A percentile compares a stretch with the other conserved stretches of the same genome.
These are phyloP conservation scores for Paralagenidium karlingii DNA, from an alignment of 352 stramenopile species.

Conservation along the genomic window DNA sequence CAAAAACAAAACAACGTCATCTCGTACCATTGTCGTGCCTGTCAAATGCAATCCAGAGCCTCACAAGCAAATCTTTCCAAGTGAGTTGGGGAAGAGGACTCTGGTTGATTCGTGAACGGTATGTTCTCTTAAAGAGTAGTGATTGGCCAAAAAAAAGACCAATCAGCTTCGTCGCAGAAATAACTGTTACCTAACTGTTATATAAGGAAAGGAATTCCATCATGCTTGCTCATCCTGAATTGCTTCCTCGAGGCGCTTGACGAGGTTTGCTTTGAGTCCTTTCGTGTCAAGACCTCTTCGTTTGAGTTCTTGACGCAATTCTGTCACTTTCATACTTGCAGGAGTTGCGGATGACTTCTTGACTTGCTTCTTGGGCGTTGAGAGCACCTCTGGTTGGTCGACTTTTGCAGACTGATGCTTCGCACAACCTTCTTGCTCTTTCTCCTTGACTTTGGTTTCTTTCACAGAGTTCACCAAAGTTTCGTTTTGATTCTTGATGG, in stretches of 20 bases:
- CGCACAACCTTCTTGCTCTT: not conserved
- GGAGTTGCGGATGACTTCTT: too few relatives aligned
- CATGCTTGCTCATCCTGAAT: conserved; percentile 19
- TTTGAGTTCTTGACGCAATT: conserved; percentile 53
- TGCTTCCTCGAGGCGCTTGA: conserved; percentile 45
- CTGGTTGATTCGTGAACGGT: too few relatives aligned
- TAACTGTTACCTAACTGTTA: too few relatives aligned
- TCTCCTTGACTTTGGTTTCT: not conserved
- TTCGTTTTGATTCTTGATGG: not conserved
- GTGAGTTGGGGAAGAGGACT: too few relatives aligned
- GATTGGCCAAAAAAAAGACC: too few relatives aligned
- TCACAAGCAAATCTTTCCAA: too few relatives aligned
- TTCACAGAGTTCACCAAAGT: not conserved
- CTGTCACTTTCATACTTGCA: conserved; percentile 44
- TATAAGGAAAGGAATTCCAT: conserved; percentile 4
- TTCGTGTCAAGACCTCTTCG: conserved; percentile 57
- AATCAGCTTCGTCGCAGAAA: too few relatives aligned
- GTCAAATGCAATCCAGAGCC: too few relatives aligned
- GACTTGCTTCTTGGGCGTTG: conserved; percentile 7
- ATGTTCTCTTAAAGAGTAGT: too few relatives aligned
- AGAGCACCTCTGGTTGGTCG: not conserved
- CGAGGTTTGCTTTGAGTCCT: conserved; percentile 46
- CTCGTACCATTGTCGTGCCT: too few relatives aligned
- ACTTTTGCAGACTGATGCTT: not conserved
- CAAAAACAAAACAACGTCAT: too few relatives aligned